Evolutionary conservation across 331 rosid genomes (phyloP).

Genomic region (Dryas integrifolia): DNA sequence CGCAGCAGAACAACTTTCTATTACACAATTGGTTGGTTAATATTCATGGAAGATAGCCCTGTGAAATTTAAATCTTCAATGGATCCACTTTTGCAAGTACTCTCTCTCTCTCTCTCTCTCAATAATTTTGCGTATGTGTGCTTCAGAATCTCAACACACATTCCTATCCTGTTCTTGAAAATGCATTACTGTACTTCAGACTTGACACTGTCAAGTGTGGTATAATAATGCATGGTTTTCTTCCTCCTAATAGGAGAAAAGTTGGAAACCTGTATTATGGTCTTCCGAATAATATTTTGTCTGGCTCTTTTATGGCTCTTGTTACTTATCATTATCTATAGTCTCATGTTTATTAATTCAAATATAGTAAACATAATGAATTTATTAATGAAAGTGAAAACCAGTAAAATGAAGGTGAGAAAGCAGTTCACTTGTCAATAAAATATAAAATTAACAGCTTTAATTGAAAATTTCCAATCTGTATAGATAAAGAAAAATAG

Average conservation of each 20-base stretch:
- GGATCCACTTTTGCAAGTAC: slow-evolving; percentile 85
- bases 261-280: background rate
- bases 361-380: background rate
- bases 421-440: background rate
- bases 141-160: background rate
- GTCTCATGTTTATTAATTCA: background rate
- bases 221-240: background rate
- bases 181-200: background rate
- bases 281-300: background rate
- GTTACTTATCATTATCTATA: background rate
- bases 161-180: background rate
- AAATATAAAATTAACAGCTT: background rate
- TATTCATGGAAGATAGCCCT: slow-evolving; percentile 84
- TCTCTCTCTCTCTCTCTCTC: slow-evolving; percentile 22
- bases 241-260: background rate
- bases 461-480: background rate
- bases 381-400: background rate
- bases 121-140: background rate
- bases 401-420: background rate
- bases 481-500: background rate
- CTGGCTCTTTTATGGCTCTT: background rate
- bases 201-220: background rate
- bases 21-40: slow-evolving; percentile 69
- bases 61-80: slow-evolving; percentile 85
- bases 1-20: slow-evolving; percentile 83